Evolutionary conservation across 2,329 filamentous ascomycete species (phyloP).

Genomic region (Dendrostoma leiphaemia): DNA sequence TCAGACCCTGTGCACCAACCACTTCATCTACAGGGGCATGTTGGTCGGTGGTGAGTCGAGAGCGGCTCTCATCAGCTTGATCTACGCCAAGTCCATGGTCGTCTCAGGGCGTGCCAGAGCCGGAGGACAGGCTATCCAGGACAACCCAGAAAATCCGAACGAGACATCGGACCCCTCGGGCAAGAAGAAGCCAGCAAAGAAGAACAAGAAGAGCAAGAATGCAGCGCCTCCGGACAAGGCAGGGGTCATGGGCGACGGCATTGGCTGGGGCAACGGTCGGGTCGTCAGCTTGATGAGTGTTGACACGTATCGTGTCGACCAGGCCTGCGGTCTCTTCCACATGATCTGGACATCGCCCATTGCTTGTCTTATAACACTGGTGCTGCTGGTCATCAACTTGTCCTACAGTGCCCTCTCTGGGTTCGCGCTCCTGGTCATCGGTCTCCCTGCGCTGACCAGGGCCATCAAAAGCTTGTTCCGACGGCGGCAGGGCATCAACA

Average conservation of each 20-base stretch:
- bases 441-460: slow-evolving; percentile 72
- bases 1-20: slow-evolving; percentile 79
- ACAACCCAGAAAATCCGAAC: slow-evolving; percentile 32
- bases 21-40: slow-evolving; percentile 93
- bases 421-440: slow-evolving; percentile 76
- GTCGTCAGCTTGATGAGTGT: slow-evolving; percentile 94
- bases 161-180: slow-evolving; percentile 32
- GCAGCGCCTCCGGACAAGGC: slow-evolving; percentile 34
- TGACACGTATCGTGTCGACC: slow-evolving; percentile 89
- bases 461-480: slow-evolving; percentile 75
- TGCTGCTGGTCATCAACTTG: slow-evolving; percentile 80
- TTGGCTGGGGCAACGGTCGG: slow-evolving; percentile 88
- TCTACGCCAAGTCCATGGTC: slow-evolving; percentile 91
- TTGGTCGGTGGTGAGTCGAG: slow-evolving; percentile 82
- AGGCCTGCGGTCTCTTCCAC: slow-evolving; percentile 86
- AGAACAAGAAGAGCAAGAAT: slow-evolving; percentile 32
- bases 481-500: slow-evolving; percentile 80
- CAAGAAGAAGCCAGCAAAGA: slow-evolving; percentile 40
- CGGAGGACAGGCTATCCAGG: slow-evolving; percentile 53
- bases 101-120: slow-evolving; percentile 86
- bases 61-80: slow-evolving; percentile 77
- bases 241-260: slow-evolving; percentile 64
- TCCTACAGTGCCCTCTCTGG: slow-evolving; percentile 87
- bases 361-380: slow-evolving; percentile 72
- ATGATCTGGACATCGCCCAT: slow-evolving; percentile 86